phyloP scores from a whole-genome alignment of 768 basidiomycete species.

The Tulasnella sp. region DNA sequence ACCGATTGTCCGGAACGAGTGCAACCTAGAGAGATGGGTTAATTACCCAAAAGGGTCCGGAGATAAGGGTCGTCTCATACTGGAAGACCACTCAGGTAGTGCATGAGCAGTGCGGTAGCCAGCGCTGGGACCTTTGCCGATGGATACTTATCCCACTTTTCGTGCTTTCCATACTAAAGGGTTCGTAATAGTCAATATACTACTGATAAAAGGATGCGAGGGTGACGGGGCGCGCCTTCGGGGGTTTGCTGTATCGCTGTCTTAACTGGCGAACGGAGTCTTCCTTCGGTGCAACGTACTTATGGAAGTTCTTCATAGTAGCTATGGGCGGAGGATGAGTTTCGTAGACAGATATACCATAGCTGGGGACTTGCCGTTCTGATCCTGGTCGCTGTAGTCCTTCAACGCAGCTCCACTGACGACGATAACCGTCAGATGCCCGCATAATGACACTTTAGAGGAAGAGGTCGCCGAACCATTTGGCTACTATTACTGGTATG shows the following conservation, averaged over 20 bases:
- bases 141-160: background rate
- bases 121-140: background rate
- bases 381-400: background rate
- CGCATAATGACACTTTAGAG: background rate
- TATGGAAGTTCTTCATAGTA: background rate
- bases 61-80: background rate
- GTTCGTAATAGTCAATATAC: background rate
- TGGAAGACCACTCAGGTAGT: background rate
- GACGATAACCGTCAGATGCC: background rate
- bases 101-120: background rate
- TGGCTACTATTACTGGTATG: background rate
- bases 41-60: background rate
- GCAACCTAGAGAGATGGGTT: background rate
- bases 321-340: background rate
- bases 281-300: background rate
- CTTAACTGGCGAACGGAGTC: background rate
- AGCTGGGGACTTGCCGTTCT: background rate
- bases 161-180: background rate
- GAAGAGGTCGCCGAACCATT: background rate
- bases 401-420: background rate
- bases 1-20: background rate
- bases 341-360: background rate
- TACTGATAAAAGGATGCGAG: background rate
- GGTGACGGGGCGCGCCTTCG: background rate
- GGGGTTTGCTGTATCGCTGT: background rate